These are phyloP conservation scores for Hypholoma fasciculare DNA, from an alignment of 768 basidiomycete genomes.

Conservation along the genomic window DNA sequence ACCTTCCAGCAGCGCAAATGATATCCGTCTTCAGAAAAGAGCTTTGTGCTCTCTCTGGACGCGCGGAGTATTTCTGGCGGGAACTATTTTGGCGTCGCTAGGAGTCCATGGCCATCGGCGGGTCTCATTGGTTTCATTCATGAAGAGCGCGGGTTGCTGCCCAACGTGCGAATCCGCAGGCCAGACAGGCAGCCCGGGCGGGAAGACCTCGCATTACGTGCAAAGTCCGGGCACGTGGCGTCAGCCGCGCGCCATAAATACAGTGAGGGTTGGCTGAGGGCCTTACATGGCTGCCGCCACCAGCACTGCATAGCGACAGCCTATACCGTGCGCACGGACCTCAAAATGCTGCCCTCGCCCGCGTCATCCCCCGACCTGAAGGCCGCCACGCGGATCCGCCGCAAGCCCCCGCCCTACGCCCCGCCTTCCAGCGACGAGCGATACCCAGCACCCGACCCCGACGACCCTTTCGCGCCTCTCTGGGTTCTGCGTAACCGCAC, in stretches of 20 bases:
- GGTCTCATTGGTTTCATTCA: neutral
- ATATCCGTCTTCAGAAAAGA: too few relatives aligned
- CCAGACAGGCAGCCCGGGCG: neutral
- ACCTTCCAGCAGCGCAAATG: too few relatives aligned
- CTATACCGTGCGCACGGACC: neutral
- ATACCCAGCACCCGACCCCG: slow-evolving; percentile 69
- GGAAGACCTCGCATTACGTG: neutral
- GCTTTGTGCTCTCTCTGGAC: too few relatives aligned
- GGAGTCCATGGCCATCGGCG: too few relatives aligned
- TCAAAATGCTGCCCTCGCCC: slow-evolving; percentile 9
- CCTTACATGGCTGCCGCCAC: neutral
- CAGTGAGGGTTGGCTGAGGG: neutral
- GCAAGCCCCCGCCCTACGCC: neutral
- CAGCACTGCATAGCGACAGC: neutral
- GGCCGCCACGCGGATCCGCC: slow-evolving; percentile 1
- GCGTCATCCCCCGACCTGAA: slow-evolving; percentile 18
- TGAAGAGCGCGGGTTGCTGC: neutral
- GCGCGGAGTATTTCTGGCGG: too few relatives aligned
- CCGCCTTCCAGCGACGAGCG: slow-evolving; percentile 31
- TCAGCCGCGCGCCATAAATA: neutral
- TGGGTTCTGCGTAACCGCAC: slow-evolving; percentile 61
- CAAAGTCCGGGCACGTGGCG: neutral
- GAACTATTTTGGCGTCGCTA: too few relatives aligned
- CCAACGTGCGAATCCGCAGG: neutral
- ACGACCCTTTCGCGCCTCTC: slow-evolving; percentile 71